Evolutionary conservation across 2,329 filamentous ascomycete species (phyloP), one percentile per base, ranked within the genome.

Genomic region (Botrytis porri): DNA sequence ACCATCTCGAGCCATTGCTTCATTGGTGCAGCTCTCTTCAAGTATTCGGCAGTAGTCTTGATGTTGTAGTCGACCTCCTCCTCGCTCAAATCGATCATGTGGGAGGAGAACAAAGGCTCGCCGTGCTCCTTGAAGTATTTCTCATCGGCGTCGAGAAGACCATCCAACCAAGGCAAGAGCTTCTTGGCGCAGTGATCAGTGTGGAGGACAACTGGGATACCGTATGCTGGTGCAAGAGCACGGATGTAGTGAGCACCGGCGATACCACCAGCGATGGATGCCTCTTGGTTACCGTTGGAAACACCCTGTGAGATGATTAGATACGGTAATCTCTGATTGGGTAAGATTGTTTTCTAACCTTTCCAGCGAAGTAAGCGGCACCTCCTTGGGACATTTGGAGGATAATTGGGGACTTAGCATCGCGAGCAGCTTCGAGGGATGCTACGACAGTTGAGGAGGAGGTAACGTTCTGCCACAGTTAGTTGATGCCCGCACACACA

Each of bases 1-100:
- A 94, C 92, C 95, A 98, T 99, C 90, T 99, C 96, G 79, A 99
- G 90, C 94, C 94, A 98, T 85, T 98, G 94, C 89, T 97, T 97
- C 93, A 98, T 94, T 80, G 95, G 94, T 67, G 94, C 94, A 82
- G 92, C 93, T 79, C 95, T 93, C 90, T 97, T 92, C 77, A 98
- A 89, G 88, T 99, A 98, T 84, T 91, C 89, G 82, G 93, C 93
- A 75, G 95, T 98, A 82, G 93, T 98, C 82, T 92, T 83, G 81
- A 99, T 92, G 90, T 99, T 98, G 85, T 88, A 94, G 75, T 96
- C 89, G 77, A 97, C 92, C 59, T 89, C 82, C 88, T 98, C 95
- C 87, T 98, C 96, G 39, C 93, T 96, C 80, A 98, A 86, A 85
- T 99, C 96, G 82, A 98, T 97, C 96, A 99, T 99, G 91, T 99